These are phyloP conservation scores for Trametes cubensis DNA, from an alignment of 768 basidiomycete genomes.

Conservation along the genomic window DNA sequence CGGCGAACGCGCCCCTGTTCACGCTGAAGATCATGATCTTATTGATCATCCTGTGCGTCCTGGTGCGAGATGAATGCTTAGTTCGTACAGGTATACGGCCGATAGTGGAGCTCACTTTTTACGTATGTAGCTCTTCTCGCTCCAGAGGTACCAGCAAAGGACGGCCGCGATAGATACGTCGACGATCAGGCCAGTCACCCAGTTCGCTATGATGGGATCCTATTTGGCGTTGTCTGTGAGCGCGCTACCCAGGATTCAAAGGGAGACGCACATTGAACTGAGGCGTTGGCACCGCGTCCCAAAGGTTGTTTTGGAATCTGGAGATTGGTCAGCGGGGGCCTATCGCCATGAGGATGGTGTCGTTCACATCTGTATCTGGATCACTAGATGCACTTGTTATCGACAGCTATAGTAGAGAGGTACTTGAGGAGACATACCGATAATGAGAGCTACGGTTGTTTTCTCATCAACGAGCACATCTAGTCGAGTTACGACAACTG, in stretches of 20 bases:
- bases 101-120: neutral
- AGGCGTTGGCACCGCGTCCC: neutral
- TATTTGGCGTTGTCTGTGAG: neutral
- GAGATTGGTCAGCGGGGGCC: neutral
- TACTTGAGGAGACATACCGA: neutral
- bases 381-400: neutral
- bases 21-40: slow-evolving; percentile 15
- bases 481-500: neutral
- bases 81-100: neutral
- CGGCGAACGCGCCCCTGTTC: slow-evolving; percentile 13
- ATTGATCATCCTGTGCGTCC: slow-evolving; percentile 11
- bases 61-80: neutral
- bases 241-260: neutral
- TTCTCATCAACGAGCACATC: neutral
- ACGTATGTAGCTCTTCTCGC: slow-evolving; percentile 9
- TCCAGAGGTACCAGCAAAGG: slow-evolving; percentile 16
- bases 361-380: neutral
- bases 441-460: neutral
- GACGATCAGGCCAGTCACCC: slow-evolving; percentile 5
- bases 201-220: slow-evolving; percentile 9
- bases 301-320: neutral
- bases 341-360: no score
- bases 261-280: neutral
- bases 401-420: no score
- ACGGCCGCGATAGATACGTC: slow-evolving; percentile 7